Conservation (phyloP, 2,329 filamentous ascomycete species). For the Aspergillus floridensis region DNA sequence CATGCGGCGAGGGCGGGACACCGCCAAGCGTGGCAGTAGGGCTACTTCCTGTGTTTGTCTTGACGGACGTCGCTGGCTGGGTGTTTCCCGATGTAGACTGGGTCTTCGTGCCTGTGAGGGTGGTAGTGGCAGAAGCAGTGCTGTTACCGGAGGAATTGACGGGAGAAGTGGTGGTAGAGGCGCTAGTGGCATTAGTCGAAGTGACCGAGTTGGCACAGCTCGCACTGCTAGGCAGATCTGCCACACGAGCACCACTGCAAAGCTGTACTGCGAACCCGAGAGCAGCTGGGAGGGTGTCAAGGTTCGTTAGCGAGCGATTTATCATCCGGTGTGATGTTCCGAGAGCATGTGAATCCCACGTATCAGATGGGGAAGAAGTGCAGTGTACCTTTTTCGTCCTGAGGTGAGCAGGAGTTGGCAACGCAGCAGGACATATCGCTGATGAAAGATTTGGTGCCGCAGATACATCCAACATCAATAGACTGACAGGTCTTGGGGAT, state of each 20-base stretch:
- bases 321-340: not conserved
- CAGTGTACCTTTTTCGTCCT: conserved; percentile 41
- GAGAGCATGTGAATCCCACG: not conserved
- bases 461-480: conserved; percentile 52
- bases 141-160: not conserved
- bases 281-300: conserved; percentile 25
- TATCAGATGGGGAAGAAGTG: conserved; percentile 9
- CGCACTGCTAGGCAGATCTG: conserved; percentile 33
- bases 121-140: not conserved
- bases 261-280: conserved; percentile 37
- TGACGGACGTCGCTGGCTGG: not conserved
- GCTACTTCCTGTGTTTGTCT: not conserved
- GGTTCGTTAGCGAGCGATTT: conserved; percentile 5
- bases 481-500: conserved; percentile 38
- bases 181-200: conserved; percentile 14
- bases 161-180: conserved; percentile 6
- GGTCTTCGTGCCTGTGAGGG: not conserved
- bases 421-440: conserved; percentile 52
- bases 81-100: not conserved
- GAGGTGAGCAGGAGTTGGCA: conserved; percentile 38
- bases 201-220: conserved; percentile 25
- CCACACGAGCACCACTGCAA: conserved; percentile 39
- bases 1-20: conserved; percentile 22
- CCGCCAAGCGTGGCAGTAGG: conserved; percentile 22
- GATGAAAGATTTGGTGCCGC: conserved; percentile 47